Evolutionary conservation across 306 rosid genomes (phyloP).

Genomic region (Argentina anserina): DNA sequence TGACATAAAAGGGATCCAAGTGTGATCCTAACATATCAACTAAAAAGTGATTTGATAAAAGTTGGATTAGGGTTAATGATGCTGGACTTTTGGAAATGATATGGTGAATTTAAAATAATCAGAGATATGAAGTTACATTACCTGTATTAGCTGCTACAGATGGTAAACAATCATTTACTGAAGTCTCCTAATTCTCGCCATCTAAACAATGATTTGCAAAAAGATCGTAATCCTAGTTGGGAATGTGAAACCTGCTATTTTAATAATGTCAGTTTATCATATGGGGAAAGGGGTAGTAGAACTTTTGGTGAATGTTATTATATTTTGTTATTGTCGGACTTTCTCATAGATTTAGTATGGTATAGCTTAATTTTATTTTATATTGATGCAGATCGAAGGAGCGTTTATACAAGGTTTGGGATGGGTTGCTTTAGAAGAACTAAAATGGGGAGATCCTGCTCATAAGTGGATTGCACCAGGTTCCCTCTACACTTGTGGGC

Average conservation of each 20-base stretch:
- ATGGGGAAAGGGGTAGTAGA: background rate
- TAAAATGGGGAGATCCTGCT: constrained; percentile 95
- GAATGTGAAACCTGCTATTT: background rate
- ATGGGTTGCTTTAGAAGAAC: constrained; percentile 92
- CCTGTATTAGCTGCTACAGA: background rate
- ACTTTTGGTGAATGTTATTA: background rate
- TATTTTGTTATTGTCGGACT: background rate
- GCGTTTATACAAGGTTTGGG: constrained; percentile 96
- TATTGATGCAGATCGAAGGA: constrained; percentile 68
- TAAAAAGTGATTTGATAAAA: background rate
- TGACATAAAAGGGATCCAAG: no score
- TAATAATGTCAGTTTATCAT: background rate
- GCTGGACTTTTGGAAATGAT: background rate
- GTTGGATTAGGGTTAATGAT: background rate
- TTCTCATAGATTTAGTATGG: background rate
- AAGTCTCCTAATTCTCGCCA: background rate
- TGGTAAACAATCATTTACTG: background rate
- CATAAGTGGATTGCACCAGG: constrained; percentile 85
- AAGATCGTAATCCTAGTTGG: background rate
- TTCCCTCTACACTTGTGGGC: constrained; percentile 69
- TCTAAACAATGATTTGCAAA: background rate
- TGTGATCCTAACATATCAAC: no score
- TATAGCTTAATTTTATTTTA: constrained; percentile 6
- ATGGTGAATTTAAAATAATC: background rate
- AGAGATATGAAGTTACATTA: background rate